Percentiles rank a stretch among this genome's conserved stretches.
Evolutionary conservation across 768 basidiomycete genomes (phyloP).

Genomic region (Hygrophorus pudorinus): DNA sequence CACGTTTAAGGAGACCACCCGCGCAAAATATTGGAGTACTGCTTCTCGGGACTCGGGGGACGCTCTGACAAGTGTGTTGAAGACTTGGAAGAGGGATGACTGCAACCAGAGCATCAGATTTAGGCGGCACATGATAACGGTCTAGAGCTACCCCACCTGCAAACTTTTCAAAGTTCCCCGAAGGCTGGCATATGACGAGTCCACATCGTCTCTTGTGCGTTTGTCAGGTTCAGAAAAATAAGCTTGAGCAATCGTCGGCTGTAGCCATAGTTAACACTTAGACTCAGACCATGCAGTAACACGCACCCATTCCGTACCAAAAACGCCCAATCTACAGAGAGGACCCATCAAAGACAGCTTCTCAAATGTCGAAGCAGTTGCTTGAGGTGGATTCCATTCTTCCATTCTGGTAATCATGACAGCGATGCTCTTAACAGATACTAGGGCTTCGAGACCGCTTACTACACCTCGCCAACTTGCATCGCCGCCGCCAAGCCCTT

Average conservation of each 20-base stretch:
- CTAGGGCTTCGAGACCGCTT: slow-evolving; percentile 70
- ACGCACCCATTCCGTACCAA: slow-evolving; percentile 81
- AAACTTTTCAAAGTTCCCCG: slow-evolving; percentile 79
- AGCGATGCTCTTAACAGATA: slow-evolving; percentile 77
- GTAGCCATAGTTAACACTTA: slow-evolving; percentile 7
- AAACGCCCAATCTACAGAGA: slow-evolving; percentile 73
- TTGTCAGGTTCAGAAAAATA: slow-evolving; percentile 87
- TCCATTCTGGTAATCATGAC: slow-evolving; percentile 66
- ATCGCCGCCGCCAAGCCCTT: slow-evolving; percentile 65
- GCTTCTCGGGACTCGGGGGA: slow-evolving; percentile 71
- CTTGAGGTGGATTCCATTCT: slow-evolving; percentile 59
- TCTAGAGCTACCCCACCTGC: slow-evolving; percentile 38
- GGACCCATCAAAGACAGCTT: slow-evolving; percentile 69
- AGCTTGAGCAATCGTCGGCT: slow-evolving; percentile 67
- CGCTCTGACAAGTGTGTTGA: slow-evolving; percentile 81
- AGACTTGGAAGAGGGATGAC: slow-evolving; percentile 73
- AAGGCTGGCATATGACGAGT: slow-evolving; percentile 77
- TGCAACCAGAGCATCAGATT: slow-evolving; percentile 10
- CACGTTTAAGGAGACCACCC: slow-evolving; percentile 62
- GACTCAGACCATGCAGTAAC: not conserved
- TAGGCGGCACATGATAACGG: no score
- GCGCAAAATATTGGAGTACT: slow-evolving; percentile 74
- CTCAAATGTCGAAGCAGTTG: slow-evolving; percentile 56
- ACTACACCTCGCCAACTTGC: slow-evolving; percentile 81
- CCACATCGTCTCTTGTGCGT: slow-evolving; percentile 60